These are phyloP conservation scores for Rhodosporidiobolus odoratus DNA, from an alignment of 768 basidiomycete genomes.

Conservation along the genomic window DNA sequence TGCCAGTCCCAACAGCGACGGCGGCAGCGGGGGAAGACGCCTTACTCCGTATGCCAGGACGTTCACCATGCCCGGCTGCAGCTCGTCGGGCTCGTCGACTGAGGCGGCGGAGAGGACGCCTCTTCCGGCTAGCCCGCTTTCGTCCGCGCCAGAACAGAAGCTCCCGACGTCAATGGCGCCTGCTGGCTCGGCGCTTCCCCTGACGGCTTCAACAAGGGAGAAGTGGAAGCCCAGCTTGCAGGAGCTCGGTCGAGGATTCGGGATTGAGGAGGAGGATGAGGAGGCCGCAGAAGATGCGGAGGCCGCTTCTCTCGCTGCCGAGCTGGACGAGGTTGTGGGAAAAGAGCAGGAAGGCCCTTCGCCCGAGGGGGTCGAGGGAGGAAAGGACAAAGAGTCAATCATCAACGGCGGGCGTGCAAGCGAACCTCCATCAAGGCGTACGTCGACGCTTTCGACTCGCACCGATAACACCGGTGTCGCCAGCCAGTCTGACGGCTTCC, in stretches of 20 bases:
- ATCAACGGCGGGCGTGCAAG: not conserved
- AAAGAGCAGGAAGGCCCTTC: not conserved
- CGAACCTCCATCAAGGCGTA: not conserved
- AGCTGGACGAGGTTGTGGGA: not conserved
- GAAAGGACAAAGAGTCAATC: not conserved
- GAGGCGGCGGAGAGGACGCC: not conserved
- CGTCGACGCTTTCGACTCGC: conserved; percentile 10
- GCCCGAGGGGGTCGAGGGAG: not conserved
- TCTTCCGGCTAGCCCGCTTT: not conserved
- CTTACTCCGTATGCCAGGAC: conserved; percentile 13
- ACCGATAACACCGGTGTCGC: conserved; percentile 28
- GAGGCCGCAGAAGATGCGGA: not conserved
- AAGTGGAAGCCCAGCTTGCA: not conserved
- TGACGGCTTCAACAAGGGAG: not conserved
- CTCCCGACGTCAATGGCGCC: not conserved
- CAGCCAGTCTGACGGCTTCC: conserved; percentile 10
- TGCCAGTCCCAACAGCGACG: not conserved
- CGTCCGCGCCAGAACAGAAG: not conserved
- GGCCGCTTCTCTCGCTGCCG: too few species aligned
- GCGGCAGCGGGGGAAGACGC: not conserved
- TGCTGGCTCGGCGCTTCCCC: not conserved
- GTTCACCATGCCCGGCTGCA: conserved; percentile 7
- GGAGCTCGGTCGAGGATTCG: conserved; percentile 4
- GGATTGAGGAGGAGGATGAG: conserved; percentile 3
- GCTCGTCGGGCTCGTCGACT: too few species aligned